Evolutionary conservation across 2,329 filamentous ascomycete genomes (phyloP).

Genomic region (Thelonectria olida): DNA sequence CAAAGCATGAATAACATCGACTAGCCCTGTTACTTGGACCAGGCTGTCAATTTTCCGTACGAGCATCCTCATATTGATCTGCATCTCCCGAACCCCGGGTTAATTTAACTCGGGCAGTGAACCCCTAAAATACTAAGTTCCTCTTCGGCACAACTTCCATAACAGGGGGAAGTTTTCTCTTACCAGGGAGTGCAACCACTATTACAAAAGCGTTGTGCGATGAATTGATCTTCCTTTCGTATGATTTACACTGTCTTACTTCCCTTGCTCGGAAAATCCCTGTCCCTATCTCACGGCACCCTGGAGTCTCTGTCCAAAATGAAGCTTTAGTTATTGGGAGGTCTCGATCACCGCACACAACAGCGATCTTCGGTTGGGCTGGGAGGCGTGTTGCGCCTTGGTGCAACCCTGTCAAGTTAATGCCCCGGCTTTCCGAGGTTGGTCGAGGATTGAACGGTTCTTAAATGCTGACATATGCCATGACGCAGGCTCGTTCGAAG

Average conservation of each 20-base stretch:
- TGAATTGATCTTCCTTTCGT: not conserved
- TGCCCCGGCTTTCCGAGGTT: conserved; percentile 7
- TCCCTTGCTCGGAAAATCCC: not conserved
- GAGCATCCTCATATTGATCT: too few species aligned
- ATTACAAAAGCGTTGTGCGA: not conserved
- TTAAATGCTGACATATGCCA: not conserved
- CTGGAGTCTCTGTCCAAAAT: conserved; percentile 9
- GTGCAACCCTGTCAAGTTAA: conserved; percentile 15
- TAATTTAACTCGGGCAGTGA: too few species aligned
- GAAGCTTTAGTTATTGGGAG: conserved; percentile 13
- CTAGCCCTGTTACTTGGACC: too few species aligned
- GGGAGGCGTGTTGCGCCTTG: conserved; percentile 1
- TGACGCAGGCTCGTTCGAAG: too few species aligned
- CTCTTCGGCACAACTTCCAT: too few species aligned
- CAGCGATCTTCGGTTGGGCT: conserved; percentile 14
- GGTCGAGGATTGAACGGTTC: conserved; percentile 2
- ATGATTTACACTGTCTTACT: not conserved
- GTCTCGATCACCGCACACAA: conserved; percentile 18
- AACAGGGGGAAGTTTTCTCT: too few species aligned
- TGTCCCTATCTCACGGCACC: not conserved
- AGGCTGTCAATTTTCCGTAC: too few species aligned
- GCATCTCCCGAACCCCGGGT: too few species aligned
- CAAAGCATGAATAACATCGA: too few species aligned
- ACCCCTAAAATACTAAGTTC: too few species aligned
- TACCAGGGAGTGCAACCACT: too few species aligned